Conservation (phyloP, 2,329 filamentous ascomycete genomes). For the Tolypocladium album region DNA sequence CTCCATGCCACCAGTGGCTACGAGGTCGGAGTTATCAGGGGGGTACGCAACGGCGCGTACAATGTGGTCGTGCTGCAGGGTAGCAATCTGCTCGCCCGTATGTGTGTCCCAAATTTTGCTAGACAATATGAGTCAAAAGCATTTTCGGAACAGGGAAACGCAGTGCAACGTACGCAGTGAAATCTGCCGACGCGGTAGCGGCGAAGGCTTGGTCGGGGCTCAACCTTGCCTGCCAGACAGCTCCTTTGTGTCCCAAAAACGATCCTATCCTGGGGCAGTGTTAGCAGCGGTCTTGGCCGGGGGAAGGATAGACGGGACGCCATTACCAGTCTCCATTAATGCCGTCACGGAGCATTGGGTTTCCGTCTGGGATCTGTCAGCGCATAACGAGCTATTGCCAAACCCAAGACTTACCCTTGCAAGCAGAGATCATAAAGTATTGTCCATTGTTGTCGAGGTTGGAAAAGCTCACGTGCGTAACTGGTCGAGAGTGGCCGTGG, state of each 20-base stretch:
- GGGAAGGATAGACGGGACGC: not conserved
- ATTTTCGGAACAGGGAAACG: no score
- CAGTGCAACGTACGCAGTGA: constrained; percentile 61
- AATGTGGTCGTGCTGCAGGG: constrained; percentile 87
- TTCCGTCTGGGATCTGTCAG: constrained; percentile 58
- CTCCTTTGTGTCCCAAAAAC: constrained; percentile 95
- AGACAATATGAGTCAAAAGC: constrained; percentile 11
- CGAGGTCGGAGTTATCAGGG: constrained; percentile 66
- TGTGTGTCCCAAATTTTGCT: constrained; percentile 97
- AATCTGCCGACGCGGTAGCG: constrained; percentile 91
- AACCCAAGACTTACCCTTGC: constrained; percentile 56
- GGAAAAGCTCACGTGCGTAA: constrained; percentile 87
- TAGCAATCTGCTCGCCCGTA: constrained; percentile 79
- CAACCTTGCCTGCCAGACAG: constrained; percentile 90
- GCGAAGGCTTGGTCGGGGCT: constrained; percentile 81
- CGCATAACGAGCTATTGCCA: constrained; percentile 2
- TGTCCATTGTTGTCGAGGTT: constrained; percentile 69
- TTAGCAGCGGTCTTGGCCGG: constrained; percentile 2
- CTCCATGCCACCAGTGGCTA: constrained; percentile 90
- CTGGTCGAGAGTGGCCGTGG: constrained; percentile 86
- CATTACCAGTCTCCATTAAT: constrained; percentile 83
- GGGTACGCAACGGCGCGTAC: constrained; percentile 89
- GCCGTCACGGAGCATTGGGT: constrained; percentile 95
- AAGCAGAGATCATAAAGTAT: constrained; percentile 89
- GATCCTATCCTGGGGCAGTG: constrained; percentile 73